Percentiles rank a stretch among this genome's conserved stretches.
Conservation (phyloP, 2,329 filamentous ascomycete genomes). For the Cercospora berteroae region DNA sequence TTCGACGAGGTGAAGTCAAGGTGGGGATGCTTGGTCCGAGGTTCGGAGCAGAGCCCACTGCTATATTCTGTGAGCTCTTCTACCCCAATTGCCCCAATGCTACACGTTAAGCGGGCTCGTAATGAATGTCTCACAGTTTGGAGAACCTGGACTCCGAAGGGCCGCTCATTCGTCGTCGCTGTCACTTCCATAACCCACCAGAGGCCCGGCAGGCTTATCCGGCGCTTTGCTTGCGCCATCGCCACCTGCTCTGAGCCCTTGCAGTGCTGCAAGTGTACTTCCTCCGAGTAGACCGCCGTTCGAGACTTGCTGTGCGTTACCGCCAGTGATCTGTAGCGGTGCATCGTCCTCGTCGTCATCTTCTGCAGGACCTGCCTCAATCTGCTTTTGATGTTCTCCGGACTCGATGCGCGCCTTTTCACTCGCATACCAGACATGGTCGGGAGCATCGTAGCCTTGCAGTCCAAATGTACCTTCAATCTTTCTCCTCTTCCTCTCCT, state of each 20-base stretch:
- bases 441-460: constrained; percentile 88
- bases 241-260: constrained; percentile 50
- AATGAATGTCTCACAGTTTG: too few relatives aligned
- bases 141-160: too few relatives aligned
- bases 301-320: constrained; percentile 37
- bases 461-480: constrained; percentile 86
- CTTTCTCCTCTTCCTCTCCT: constrained; percentile 78
- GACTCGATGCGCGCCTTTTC: constrained; percentile 67
- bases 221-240: constrained; percentile 53
- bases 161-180: constrained; percentile 63
- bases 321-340: constrained; percentile 47
- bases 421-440: constrained; percentile 87
- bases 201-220: constrained; percentile 61
- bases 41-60: not conserved
- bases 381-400: constrained; percentile 46
- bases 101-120: not conserved
- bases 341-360: constrained; percentile 32
- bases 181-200: constrained; percentile 89
- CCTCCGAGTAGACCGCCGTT: constrained; percentile 72
- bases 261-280: constrained; percentile 77
- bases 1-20: not conserved
- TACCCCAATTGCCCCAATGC: not conserved
- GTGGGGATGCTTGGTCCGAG: not conserved
- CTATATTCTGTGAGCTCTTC: not conserved
- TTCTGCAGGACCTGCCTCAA: constrained; percentile 43